Evolutionary conservation across 331 rosid genomes (phyloP), one percentile per base, ranked within the genome.

Genomic region (Rhamnella rubrinervis): DNA sequence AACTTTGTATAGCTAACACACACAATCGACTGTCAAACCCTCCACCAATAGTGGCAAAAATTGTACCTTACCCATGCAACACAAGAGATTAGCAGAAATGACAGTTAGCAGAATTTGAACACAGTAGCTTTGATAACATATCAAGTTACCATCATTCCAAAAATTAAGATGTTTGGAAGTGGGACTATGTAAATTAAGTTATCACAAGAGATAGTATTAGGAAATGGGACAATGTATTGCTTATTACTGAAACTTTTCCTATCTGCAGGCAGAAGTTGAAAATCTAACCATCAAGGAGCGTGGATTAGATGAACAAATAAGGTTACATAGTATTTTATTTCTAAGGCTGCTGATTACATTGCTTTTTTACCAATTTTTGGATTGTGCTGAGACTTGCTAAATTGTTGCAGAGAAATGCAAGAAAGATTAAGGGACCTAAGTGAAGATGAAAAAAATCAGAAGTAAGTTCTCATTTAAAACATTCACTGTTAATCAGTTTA

Each of bases 391-490:
- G 66, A 71, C 55, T 66, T 57, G 80, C 53, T 53, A 25, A 58
- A 68, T 59, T 84, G 53, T 85, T 71, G 75, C 88, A 93, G 98
- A 82, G 91, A 91, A 82, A 93, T 93, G 98, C 89, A 91, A 78
- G 98, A 93, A 80, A 85, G 78, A 79, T 84, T 93, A 68, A 76
- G 95, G 63, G 83, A 77, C 62, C 92, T 93, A 70, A 89, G 98
- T 66, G 97, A 89, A 86, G 84, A 87, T 69, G 97, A 93, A 81
- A 87, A 85, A 84, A 91, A 85, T 71, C 96, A 93, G 68, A 91
- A 85, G 98, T 85, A 75, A 77, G 58, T 64, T 75, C 69, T 56
- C 60, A 35, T 69, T 72, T 68, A 75, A 38, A 39, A 62, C 57
- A 67, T 82, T 68, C 55, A 21, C 46, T 60, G 35, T 55, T 66